These are phyloP conservation scores for Talaromyces sp. DNA, from an alignment of 2,329 filamentous ascomycete genomes.

Conservation along the genomic window DNA sequence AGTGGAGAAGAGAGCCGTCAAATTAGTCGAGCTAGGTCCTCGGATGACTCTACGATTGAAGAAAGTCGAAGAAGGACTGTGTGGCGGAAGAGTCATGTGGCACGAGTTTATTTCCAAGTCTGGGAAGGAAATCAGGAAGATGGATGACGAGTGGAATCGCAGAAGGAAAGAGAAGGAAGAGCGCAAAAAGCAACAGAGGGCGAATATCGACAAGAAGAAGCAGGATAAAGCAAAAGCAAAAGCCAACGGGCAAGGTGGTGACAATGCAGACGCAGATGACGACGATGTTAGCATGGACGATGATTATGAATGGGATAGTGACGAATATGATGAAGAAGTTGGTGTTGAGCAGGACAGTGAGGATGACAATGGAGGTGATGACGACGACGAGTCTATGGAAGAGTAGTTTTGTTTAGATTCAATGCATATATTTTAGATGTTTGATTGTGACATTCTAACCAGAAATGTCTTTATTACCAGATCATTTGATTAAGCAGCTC, in stretches of 20 bases:
- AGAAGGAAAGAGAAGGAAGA: constrained; percentile 74
- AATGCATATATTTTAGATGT: not conserved
- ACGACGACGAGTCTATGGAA: constrained; percentile 39
- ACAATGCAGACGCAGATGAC: constrained; percentile 44
- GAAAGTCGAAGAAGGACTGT: constrained; percentile 94
- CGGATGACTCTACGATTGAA: constrained; percentile 82
- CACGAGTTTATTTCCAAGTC: constrained; percentile 90
- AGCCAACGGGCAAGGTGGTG: constrained; percentile 37
- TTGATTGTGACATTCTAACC: not conserved
- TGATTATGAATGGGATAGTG: constrained; percentile 49
- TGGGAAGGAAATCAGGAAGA: constrained; percentile 65
- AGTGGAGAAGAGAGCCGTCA: constrained; percentile 82
- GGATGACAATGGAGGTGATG: constrained; percentile 17
- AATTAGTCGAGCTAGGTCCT: constrained; percentile 86
- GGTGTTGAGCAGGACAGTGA: constrained; percentile 42
- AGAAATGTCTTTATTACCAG: not conserved
- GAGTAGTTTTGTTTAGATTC: constrained; percentile 27
- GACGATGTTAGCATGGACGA: constrained; percentile 43
- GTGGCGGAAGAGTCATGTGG: constrained; percentile 90
- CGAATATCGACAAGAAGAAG: constrained; percentile 84
- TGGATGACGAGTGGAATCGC: constrained; percentile 80
- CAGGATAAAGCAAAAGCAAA: constrained; percentile 53
- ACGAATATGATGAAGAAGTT: constrained; percentile 46
- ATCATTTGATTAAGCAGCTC: not conserved
- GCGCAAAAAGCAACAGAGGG: constrained; percentile 74